A percentile compares a stretch with the other conserved stretches of the same genome.
phyloP scores from a whole-genome alignment of 257 asterid species.

The Penstemon newberryi region DNA sequence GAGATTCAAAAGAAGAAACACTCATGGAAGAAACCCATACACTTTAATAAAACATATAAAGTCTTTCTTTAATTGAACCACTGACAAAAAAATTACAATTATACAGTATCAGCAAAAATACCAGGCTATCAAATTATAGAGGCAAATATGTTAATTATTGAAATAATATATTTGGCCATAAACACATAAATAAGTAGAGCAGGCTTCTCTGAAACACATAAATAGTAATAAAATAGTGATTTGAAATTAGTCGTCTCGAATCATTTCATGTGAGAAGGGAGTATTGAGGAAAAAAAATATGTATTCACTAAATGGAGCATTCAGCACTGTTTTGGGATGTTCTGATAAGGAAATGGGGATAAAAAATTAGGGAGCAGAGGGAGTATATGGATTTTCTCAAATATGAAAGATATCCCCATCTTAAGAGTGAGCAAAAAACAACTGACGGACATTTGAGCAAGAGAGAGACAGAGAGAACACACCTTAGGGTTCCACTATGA shows the following conservation, averaged over 20 bases:
- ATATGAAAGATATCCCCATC: slow-evolving; percentile 13
- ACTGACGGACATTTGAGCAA: background rate
- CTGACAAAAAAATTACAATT: background rate
- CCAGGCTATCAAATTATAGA: slow-evolving; percentile 7
- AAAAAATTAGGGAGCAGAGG: background rate
- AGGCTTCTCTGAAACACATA: background rate
- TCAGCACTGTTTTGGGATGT: too few relatives aligned
- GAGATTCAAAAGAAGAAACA: slow-evolving; percentile 21
- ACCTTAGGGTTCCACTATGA: slow-evolving; percentile 87
- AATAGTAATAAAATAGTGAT: too few relatives aligned
- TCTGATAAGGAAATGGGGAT: background rate
- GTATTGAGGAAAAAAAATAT: background rate
- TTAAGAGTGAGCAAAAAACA: slow-evolving; percentile 6
- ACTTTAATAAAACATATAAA: slow-evolving; percentile 5
- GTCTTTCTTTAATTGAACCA: slow-evolving; percentile 24
- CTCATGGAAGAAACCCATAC: background rate
- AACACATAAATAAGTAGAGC: background rate
- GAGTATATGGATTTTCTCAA: slow-evolving; percentile 9
- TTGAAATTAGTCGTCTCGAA: too few relatives aligned
- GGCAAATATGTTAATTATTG: slow-evolving; percentile 1
- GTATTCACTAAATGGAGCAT: background rate
- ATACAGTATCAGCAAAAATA: slow-evolving; percentile 12
- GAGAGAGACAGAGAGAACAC: slow-evolving; percentile 3
- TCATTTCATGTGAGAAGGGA: background rate
- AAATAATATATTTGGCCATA: slow-evolving; percentile 1